Evolutionary conservation across 371 early-diverging fungal species (phyloP).

Genomic region (Mortierella sp.): DNA sequence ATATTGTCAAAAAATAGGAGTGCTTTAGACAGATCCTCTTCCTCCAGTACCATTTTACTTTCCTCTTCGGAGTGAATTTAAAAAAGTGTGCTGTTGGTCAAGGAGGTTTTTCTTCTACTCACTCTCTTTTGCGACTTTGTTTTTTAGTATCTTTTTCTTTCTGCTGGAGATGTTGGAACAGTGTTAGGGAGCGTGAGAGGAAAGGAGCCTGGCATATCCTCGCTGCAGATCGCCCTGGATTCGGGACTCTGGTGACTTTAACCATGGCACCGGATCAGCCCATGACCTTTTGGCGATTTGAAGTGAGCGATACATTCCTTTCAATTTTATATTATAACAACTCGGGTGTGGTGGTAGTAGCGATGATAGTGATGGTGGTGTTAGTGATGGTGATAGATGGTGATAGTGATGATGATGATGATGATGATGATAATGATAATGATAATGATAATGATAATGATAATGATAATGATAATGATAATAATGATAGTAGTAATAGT

Average conservation of each 20-base stretch:
- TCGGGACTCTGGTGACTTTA: slow-evolving; percentile 50
- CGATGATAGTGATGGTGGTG: not conserved
- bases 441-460: not conserved
- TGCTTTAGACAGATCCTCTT: too few species aligned
- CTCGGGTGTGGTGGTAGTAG: not conserved
- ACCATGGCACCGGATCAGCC: slow-evolving; percentile 52
- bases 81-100: too few species aligned
- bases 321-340: slow-evolving; percentile 2
- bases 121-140: not conserved
- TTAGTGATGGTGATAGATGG: not conserved
- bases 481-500: too few species aligned
- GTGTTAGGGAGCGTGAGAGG: slow-evolving; percentile 9
- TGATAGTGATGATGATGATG: not conserved
- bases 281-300: slow-evolving; percentile 57
- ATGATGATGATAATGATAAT: too few species aligned
- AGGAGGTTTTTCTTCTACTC: slow-evolving; percentile 1
- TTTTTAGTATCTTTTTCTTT: not conserved
- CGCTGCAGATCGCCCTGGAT: slow-evolving; percentile 54
- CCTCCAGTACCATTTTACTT: too few species aligned
- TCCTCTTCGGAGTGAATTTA: too few species aligned
- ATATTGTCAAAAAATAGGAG: not conserved
- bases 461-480: not conserved
- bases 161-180: slow-evolving; percentile 2
- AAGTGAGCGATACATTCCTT: slow-evolving; percentile 41
- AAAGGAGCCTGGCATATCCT: slow-evolving; percentile 53